Base-by-base conservation (phyloP, 352 stramenopile species). In the Phytopythium cucurbitacearum region DNA sequence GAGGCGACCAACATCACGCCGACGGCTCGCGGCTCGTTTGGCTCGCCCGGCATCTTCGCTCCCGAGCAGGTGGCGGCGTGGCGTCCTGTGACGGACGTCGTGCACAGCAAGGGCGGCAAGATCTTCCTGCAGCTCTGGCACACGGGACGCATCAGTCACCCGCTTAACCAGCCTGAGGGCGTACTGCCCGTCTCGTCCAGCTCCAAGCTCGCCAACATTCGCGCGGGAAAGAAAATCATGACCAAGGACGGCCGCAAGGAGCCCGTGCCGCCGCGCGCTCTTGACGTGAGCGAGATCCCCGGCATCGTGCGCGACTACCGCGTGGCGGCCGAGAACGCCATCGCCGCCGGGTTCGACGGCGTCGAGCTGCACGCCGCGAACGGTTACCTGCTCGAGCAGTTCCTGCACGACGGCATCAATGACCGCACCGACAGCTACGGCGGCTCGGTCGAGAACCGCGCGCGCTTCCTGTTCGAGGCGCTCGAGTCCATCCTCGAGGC, bases 331-430 rank as follows among this genome's bases (percentile, higher is more conserved):
- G 60, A 76, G 46, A 77, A 79, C 33, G 73, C 83, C 8, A 76
- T 87, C 21, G 67, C 80, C 15, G 89, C 87, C 3, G 91, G 89
- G 13, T 97, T 97, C 63, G 91, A 97, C 59, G 88, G 89, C 15
- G 69, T 97, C 8, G 86, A 97, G 57, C 57, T 97, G 35, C 91
- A 97, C 67, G 62, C 48, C 6, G 92, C 87, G 7, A 96, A 98
- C 56, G 92, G 92, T 7, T 98, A 98, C 50, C 59, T 98, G 43
- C 65, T 97, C 41, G 89, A 98, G 61, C 75, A 96, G 61, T 97
- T 97, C 59, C 60, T 97, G 10, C 74, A 92, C 51, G 70, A 77
- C 44, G 72, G 57, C 13, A 73, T 78, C 51, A 98, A 98, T 71
- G 67, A 80, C 21, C 82, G 86, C 49, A 90, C 74, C 5, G 90